Percentiles rank a stretch among this genome's conserved stretches.
Evolutionary conservation across 257 asterid species (phyloP).

Genomic region (Nicotiana noctiflora): DNA sequence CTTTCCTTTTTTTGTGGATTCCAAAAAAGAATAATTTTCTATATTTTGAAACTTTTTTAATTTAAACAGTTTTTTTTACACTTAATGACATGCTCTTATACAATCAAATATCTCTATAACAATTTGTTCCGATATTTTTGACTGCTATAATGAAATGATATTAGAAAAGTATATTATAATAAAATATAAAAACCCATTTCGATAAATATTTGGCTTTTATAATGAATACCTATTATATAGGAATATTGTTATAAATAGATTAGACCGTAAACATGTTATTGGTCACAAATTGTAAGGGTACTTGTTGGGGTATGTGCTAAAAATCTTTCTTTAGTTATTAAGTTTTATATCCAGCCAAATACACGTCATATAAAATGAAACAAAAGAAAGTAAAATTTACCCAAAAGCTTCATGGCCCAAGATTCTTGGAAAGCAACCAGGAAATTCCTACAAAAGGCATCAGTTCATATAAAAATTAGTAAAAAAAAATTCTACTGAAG

Average conservation of each 20-base stretch:
- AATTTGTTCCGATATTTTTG: no score
- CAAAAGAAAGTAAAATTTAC: conserved; percentile 19
- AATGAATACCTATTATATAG: not conserved
- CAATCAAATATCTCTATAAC: no score
- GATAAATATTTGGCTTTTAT: no score
- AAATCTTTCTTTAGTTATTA: not conserved
- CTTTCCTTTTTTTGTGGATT: not conserved
- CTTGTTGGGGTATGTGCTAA: not conserved
- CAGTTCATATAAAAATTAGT: not conserved
- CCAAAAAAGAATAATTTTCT: not conserved
- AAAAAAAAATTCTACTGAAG: not conserved
- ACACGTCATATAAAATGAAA: not conserved
- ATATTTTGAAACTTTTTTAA: not conserved
- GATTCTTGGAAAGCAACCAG: conserved; percentile 57
- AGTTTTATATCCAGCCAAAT: not conserved
- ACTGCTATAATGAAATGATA: no score
- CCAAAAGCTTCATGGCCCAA: conserved; percentile 82
- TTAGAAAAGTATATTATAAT: no score
- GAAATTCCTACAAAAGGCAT: conserved; percentile 36
- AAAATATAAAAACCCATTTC: no score
- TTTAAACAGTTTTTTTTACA: no score
- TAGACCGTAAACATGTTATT: not conserved
- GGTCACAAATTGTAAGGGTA: not conserved
- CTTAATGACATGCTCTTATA: not conserved
- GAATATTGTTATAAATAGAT: no score